Conservation (phyloP, 2,329 filamentous ascomycete genomes). For the Myrmaecium sp. region DNA sequence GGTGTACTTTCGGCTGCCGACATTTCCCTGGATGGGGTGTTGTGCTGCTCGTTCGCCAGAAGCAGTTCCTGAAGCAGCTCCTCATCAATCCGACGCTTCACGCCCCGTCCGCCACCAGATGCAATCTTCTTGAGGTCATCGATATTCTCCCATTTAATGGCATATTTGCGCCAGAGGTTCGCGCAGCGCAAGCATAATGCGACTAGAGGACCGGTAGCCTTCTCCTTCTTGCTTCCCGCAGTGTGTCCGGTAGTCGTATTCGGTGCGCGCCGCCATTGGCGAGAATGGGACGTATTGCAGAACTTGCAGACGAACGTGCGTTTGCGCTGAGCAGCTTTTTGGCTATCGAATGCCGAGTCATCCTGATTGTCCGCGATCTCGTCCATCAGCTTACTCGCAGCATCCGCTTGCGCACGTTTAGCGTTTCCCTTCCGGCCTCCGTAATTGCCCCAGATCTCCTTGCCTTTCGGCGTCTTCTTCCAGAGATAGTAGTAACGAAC, state of each 20-base stretch:
- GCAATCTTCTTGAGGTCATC: conserved; percentile 86
- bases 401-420: conserved; percentile 39
- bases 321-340: conserved; percentile 66
- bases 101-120: conserved; percentile 61
- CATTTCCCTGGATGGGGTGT: too few species aligned
- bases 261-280: conserved; percentile 85
- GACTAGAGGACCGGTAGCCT: conserved; percentile 54
- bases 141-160: conserved; percentile 84
- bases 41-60: too few species aligned
- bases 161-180: conserved; percentile 88
- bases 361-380: conserved; percentile 86
- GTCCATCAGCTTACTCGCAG: conserved; percentile 62
- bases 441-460: conserved; percentile 78
- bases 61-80: conserved; percentile 73
- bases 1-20: conserved; percentile 18
- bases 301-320: conserved; percentile 88
- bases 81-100: conserved; percentile 81
- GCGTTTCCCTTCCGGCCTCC: conserved; percentile 80
- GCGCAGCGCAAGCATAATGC: conserved; percentile 84
- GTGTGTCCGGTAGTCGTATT: conserved; percentile 55
- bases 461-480: conserved; percentile 84
- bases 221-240: conserved; percentile 61
- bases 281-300: conserved; percentile 60
- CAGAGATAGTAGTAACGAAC: conserved; percentile 94
- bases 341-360: conserved; percentile 87